Conservation (phyloP, 2,329 filamentous ascomycete genomes). For the Fusarium scirpi region DNA sequence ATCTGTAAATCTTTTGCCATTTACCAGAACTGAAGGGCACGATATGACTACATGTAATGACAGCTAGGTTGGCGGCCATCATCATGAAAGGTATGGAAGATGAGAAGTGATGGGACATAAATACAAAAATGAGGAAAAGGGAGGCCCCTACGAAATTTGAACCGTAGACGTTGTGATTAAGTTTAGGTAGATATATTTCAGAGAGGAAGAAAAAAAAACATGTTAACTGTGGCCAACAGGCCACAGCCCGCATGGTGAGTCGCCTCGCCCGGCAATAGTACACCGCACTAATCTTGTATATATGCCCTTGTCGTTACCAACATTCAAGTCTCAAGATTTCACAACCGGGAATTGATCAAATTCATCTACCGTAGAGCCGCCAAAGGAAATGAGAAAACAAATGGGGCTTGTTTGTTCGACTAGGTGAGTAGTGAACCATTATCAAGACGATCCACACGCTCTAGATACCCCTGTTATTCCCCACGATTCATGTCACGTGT, state of each 20-base stretch:
- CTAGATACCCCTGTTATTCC: rapidly evolving
- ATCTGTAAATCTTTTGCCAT: no score
- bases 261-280: background rate
- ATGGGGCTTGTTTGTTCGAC: no score
- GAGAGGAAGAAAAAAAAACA: background rate
- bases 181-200: background rate
- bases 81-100: background rate
- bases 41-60: no score
- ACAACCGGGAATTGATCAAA: no score
- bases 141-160: background rate
- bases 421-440: background rate
- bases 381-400: no score
- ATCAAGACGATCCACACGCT: background rate
- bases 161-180: background rate
- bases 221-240: background rate
- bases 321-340: no score
- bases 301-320: no score
- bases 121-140: background rate
- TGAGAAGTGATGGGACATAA: background rate
- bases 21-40: no score
- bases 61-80: no score
- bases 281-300: no score
- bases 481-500: background rate
- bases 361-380: no score
- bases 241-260: background rate